Evolutionary conservation across 805 yeast genomes (phyloP).

Genomic region (Cyberlindnera lachancei): DNA sequence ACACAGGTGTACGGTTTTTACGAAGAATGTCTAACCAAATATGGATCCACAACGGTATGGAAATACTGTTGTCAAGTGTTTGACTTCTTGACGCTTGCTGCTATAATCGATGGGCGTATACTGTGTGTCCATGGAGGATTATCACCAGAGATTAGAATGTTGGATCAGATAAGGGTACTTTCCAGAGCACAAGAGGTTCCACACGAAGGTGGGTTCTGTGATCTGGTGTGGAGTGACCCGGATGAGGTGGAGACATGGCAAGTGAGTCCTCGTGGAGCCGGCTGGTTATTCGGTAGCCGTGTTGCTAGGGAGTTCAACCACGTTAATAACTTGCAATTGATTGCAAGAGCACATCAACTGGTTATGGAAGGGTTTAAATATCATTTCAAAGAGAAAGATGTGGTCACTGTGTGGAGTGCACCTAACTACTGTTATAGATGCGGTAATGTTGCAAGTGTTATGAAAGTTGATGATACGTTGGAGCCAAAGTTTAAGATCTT

Average conservation of each 20-base stretch:
- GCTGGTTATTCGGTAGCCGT: conserved; percentile 93
- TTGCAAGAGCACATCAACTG: conserved; percentile 95
- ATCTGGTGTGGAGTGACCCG: conserved; percentile 96
- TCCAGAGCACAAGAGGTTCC: conserved; percentile 98
- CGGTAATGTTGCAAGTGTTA: conserved; percentile 97
- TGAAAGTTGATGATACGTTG: conserved; percentile 85
- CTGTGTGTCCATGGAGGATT: conserved; percentile 97
- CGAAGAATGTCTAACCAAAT: conserved; percentile 89
- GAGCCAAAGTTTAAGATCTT: conserved; percentile 90
- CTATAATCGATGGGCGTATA: conserved; percentile 90
- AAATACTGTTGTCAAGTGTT: conserved; percentile 94
- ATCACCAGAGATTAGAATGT: conserved; percentile 94
- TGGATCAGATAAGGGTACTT: conserved; percentile 90
- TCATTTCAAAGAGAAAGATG: conserved; percentile 85
- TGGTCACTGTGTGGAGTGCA: conserved; percentile 97
- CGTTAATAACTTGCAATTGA: conserved; percentile 78
- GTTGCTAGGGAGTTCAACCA: conserved; percentile 96
- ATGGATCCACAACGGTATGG: conserved; percentile 85
- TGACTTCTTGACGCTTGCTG: conserved; percentile 89
- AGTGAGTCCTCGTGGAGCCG: conserved; percentile 96
- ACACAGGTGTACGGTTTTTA: conserved; percentile 99
- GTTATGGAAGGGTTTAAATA: conserved; percentile 98
- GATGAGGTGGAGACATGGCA: conserved; percentile 98
- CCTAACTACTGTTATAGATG: conserved; percentile 97
- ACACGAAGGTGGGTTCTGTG: conserved; percentile 98